Evolutionary conservation across 805 yeast genomes (phyloP).

Genomic region (Metschnikowia gelsemii): DNA sequence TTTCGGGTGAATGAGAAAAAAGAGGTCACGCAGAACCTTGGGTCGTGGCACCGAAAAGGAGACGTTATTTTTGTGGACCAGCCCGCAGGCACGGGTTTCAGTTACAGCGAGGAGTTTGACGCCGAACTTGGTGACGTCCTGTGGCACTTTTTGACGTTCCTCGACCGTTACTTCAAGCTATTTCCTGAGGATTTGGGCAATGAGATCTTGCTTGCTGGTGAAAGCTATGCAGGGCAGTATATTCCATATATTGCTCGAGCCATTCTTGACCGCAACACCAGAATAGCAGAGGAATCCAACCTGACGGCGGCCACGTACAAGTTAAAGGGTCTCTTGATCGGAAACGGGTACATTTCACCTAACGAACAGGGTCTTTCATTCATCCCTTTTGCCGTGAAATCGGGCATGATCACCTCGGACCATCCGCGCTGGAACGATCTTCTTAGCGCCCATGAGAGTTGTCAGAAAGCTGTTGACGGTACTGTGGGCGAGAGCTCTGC

Average conservation of each 20-base stretch:
- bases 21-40: conserved; percentile 55
- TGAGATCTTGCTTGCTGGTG: conserved; percentile 83
- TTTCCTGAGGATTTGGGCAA: conserved; percentile 71
- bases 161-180: conserved; percentile 60
- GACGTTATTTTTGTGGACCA: conserved; percentile 89
- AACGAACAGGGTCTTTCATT: conserved; percentile 78
- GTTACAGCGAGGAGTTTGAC: conserved; percentile 57
- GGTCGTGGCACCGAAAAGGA: conserved; percentile 80
- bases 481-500: conserved; percentile 23
- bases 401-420: conserved; percentile 49
- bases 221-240: conserved; percentile 96
- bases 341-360: conserved; percentile 96
- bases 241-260: conserved; percentile 82
- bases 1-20: conserved; percentile 53
- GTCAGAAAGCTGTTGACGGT: conserved; percentile 51
- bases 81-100: conserved; percentile 92
- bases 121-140: conserved; percentile 57
- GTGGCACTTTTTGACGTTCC: conserved; percentile 59
- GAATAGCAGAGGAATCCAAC: conserved; percentile 8
- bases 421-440: conserved; percentile 43
- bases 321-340: conserved; percentile 70
- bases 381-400: conserved; percentile 63
- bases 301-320: conserved; percentile 29
- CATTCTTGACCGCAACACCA: conserved; percentile 48
- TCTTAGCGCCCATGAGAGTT: conserved; percentile 51